phyloP scores from a whole-genome alignment of 768 basidiomycete genomes.

The Calocybe cyanea region DNA sequence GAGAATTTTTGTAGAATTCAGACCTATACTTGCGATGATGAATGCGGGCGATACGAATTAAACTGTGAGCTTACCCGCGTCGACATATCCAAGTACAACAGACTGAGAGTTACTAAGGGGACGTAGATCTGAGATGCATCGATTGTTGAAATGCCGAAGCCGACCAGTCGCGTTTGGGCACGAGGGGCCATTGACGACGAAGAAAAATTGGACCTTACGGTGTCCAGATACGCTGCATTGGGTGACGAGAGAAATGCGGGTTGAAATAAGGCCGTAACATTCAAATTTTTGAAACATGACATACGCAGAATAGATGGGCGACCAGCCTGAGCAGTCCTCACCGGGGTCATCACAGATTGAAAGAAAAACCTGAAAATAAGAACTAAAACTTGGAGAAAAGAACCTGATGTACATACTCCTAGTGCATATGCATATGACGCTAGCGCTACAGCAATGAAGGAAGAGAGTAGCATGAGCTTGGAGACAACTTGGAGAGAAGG shows the following conservation, averaged over 20 bases:
- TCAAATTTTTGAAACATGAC: no score
- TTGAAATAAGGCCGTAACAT: no score
- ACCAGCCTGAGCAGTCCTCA: constrained; percentile 2
- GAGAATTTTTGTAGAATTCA: neutral
- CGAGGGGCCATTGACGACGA: constrained; percentile 8
- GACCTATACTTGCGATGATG: neutral
- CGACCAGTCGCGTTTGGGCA: no score
- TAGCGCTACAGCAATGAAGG: neutral
- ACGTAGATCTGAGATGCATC: constrained; percentile 7
- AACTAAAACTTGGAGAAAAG: neutral
- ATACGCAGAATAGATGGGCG: neutral
- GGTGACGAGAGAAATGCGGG: neutral
- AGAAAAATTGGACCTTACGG: constrained; percentile 3
- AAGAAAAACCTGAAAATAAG: neutral
- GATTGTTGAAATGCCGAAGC: constrained; percentile 6
- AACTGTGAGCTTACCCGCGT: neutral
- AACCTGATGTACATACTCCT: neutral
- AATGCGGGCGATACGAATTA: neutral
- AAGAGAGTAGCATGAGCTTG: neutral
- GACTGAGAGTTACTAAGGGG: constrained; percentile 3
- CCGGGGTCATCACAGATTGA: neutral
- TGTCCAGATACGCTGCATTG: neutral
- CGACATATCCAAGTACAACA: constrained; percentile 5
- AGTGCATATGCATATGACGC: neutral
- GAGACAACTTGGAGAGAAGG: no score